Base-by-base conservation (phyloP, 2,329 filamentous ascomycete genomes). In the Exutisphaerella laricina region DNA sequence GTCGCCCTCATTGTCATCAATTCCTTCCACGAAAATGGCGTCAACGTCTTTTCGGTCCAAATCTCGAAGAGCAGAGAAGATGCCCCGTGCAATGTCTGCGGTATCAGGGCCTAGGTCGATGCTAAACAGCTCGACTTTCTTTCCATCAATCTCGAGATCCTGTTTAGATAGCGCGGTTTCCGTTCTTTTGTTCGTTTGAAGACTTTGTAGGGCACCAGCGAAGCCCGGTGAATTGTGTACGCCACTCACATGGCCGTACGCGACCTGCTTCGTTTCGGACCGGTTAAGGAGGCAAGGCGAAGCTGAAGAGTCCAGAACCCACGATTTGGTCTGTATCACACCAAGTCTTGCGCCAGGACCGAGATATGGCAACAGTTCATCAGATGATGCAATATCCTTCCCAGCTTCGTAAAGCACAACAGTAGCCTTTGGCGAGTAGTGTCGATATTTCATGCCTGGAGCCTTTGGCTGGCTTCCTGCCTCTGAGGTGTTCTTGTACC, bases 401-500 rank as follows among this genome's bases (percentile, higher is more conserved):
- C 68, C 71, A 21, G 77, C 67, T 62, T 95, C 87, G 60, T 88
- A 94, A 6, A 62, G 41, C 12, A 62, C 43, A 13, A 98, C 89
- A 33, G 75, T 80, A 1, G 92, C 94, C 63, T 82, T 86, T 1
- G 92, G 92, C 31, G 89, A 94, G 60, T 98, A 98, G 63, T 98
- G 92, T 61, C 92, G 87, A 64, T 98, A 98, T 67, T 98, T 98
- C 92, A 98, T 98, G 1, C 92, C 92, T 0, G 92, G 92, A 1
- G 92, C 92, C 43, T 87, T 75, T 0, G 92, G 92, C 7, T 65
- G 70, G 38, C 77, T 78, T 4, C 78, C 82, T 30, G 48, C 73
- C 56, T 87, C 79, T 12, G 79, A 79, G 44, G 76, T 75, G 57
- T 95, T 88, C 59, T 83, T 80, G 65, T 96, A 97, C 8, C 78